Evolutionary conservation across 192 early-diverging fungal species (phyloP), one percentile per base, ranked within the genome.

Genomic region (Backusella mclennaniae): DNA sequence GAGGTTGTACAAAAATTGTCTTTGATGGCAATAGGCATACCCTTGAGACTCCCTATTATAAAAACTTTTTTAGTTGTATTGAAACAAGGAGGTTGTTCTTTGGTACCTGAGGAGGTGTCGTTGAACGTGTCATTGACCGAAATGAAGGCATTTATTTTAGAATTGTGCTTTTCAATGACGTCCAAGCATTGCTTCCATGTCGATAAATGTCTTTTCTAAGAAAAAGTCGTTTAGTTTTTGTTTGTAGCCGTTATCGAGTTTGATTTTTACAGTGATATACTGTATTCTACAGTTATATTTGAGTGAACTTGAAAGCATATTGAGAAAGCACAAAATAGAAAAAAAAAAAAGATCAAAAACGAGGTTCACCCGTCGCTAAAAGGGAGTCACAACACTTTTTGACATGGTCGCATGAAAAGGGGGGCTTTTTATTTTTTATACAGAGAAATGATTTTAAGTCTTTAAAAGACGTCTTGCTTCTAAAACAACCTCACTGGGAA

Each of bases 21-120:
- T 77, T 98, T 98, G 73, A 95, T 81, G 14, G 87, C 93, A 8
- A 96, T 80, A 0, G 90, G 80, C 72, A 91, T 84, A 9, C 90
- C 94, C 38, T 91, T 85, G 14, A 96, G 73, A n/a, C 83, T 75
- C 6, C 88, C 68, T 38, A 44, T 11, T 6, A 26, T 6, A 49
- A 19, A 12, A 26, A 3, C 15, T 1, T 44, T 33, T n/a, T n/a
- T 38, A 70, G 38, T 3, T 39, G 11, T 46, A 17, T 31, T 26
- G 33, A 46, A 5, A 33, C 29, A 42, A 70, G 4, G 19, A 1
- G 5, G 38, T 9, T 0, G 39, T 4, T 23, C 3, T 26, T 17
- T 29, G 1, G 11, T 70, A 35, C 35, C 19, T 14, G 12, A 35
- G 15, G 31, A 17, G 15, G 35, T 68, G 17, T 36, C 15, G 9